Percentiles rank a stretch among this genome's conserved stretches.
Conservation (phyloP, 2,329 filamentous ascomycete species). For the Chaetomium strumarium region DNA sequence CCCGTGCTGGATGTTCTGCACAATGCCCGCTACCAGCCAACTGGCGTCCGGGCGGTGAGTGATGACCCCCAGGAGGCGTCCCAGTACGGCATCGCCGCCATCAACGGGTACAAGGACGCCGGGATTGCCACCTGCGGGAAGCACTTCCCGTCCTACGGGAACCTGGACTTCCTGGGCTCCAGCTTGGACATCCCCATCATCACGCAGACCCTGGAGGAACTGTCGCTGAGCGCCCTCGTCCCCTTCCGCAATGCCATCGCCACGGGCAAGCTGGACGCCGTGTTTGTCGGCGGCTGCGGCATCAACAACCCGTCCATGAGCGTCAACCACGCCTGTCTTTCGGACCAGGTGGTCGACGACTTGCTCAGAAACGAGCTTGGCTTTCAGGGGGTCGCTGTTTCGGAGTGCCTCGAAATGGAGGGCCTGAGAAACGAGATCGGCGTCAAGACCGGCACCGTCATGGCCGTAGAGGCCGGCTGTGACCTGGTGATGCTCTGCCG, state of each 20-base stretch:
- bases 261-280: conserved; percentile 75
- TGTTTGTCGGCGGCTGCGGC: conserved; percentile 93
- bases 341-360: conserved; percentile 88
- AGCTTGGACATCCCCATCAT: conserved; percentile 91
- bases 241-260: conserved; percentile 87
- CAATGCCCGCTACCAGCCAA: conserved; percentile 82
- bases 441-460: conserved; percentile 93
- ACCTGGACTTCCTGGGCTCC: conserved; percentile 86
- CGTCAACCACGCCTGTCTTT: conserved; percentile 90
- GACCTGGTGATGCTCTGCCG: conserved; percentile 86
- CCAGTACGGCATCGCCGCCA: conserved; percentile 81
- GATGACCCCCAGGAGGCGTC: conserved; percentile 95
- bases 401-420: conserved; percentile 95
- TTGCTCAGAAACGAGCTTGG: conserved; percentile 80
- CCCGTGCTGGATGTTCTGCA: conserved; percentile 91
- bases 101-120: conserved; percentile 89
- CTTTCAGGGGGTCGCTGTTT: conserved; percentile 88
- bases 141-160: conserved; percentile 94
- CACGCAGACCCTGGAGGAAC: conserved; percentile 85
- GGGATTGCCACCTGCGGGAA: conserved; percentile 88
- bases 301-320: conserved; percentile 90
- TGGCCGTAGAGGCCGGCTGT: conserved; percentile 95
- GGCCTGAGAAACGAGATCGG: conserved; percentile 91
- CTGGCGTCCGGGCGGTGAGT: conserved; percentile 83
- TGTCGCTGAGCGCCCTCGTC: conserved; percentile 85